A percentile compares a stretch with the other conserved stretches of the same genome.
Conservation (phyloP, 768 basidiomycete genomes). For the Kwoniella sp. region DNA sequence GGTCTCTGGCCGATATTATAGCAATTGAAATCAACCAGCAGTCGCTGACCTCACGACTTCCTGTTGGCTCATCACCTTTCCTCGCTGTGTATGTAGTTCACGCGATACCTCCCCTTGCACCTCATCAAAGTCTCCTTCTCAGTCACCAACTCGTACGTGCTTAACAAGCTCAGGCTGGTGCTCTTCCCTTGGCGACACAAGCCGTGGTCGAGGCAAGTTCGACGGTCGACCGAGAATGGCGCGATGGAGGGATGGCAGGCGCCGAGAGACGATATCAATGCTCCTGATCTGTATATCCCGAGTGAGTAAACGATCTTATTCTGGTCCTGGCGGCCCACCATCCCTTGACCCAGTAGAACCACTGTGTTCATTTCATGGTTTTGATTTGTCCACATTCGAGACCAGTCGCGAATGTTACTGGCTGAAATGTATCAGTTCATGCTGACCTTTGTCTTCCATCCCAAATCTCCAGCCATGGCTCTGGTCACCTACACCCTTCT, state of each 20-base stretch:
- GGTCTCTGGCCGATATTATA: too few relatives aligned
- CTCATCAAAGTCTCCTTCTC: constrained; percentile 89
- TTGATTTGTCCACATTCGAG: too few relatives aligned
- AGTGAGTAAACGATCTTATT: constrained; percentile 59
- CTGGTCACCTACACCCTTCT: constrained; percentile 93
- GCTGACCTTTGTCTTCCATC: neutral
- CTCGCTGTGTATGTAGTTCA: constrained; percentile 67
- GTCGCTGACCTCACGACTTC: neutral
- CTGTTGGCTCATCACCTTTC: neutral
- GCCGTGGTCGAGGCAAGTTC: constrained; percentile 76
- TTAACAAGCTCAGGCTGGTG: constrained; percentile 79
- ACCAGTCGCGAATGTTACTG: too few relatives aligned
- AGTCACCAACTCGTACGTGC: constrained; percentile 93
- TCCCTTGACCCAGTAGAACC: neutral
- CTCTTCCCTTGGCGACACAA: constrained; percentile 95
- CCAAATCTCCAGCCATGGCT: constrained; percentile 72
- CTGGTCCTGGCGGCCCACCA: neutral
- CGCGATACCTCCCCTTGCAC: constrained; percentile 72
- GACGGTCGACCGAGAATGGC: constrained; percentile 64
- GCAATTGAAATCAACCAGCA: too few relatives aligned
- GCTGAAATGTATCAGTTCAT: too few relatives aligned
- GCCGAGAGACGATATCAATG: constrained; percentile 92
- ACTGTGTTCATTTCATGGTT: too few relatives aligned
- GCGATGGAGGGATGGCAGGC: constrained; percentile 69
- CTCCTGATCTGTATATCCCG: constrained; percentile 95